These are phyloP conservation scores for Penicillium sumatraense DNA, from an alignment of 2,329 filamentous ascomycete species.

Conservation along the genomic window DNA sequence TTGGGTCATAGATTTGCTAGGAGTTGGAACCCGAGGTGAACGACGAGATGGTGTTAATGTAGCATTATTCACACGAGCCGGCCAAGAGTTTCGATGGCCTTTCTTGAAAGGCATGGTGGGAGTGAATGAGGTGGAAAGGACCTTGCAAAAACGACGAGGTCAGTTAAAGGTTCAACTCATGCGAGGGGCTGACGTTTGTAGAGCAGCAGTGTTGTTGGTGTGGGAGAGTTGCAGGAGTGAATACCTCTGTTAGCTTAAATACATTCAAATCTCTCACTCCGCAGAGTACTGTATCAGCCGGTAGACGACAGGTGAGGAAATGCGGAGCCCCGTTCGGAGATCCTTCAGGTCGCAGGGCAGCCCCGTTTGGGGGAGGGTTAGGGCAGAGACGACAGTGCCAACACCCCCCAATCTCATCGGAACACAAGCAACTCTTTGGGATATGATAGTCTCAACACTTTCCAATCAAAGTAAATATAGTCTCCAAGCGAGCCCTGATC, in stretches of 20 bases:
- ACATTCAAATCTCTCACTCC: not conserved
- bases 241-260: not conserved
- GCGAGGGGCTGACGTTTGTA: not conserved
- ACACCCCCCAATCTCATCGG: too few relatives aligned
- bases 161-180: not conserved
- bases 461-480: too few relatives aligned
- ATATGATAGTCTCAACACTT: too few relatives aligned
- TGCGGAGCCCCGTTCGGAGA: constrained; percentile 3
- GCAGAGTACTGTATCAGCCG: not conserved
- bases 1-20: constrained; percentile 8
- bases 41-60: constrained; percentile 24
- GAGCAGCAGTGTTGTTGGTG: not conserved
- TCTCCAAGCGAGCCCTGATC: too few relatives aligned
- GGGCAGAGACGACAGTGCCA: too few relatives aligned
- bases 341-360: constrained; percentile 14
- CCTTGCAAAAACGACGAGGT: not conserved
- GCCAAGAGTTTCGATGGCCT: constrained; percentile 23
- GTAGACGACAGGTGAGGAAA: not conserved
- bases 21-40: constrained; percentile 19
- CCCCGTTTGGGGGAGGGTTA: constrained; percentile 11
- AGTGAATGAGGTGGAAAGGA: not conserved
- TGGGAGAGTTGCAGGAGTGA: not conserved
- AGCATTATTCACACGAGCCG: constrained; percentile 15
- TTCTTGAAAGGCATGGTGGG: constrained; percentile 25
- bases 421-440: too few relatives aligned